phyloP scores from a whole-genome alignment of 2,329 filamentous ascomycete species.

The Neonectria coccinea region DNA sequence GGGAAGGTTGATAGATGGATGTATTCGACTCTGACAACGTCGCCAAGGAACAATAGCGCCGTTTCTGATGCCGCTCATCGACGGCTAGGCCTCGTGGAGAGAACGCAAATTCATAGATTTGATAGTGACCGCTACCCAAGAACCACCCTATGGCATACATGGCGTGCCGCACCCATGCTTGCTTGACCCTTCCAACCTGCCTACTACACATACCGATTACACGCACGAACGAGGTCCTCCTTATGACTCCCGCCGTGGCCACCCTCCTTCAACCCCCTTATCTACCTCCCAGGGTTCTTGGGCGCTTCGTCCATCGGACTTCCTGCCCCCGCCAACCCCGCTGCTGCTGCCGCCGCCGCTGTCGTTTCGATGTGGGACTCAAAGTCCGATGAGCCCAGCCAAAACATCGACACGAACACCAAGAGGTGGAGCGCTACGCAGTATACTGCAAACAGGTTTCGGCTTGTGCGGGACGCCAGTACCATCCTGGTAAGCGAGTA shows the following conservation, averaged over 20 bases:
- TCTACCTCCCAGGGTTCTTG: conserved; percentile 43
- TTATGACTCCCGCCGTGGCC: conserved; percentile 23
- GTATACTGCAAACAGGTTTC: conserved; percentile 94
- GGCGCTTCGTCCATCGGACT: conserved; percentile 45
- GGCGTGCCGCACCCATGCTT: conserved; percentile 1
- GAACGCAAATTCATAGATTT: conserved; percentile 2
- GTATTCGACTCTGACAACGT: not conserved
- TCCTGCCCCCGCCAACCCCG: conserved; percentile 26
- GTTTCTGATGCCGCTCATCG: conserved; percentile 18
- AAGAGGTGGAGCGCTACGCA: conserved; percentile 89
- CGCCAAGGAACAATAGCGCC: conserved; percentile 12
- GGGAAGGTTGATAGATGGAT: not conserved
- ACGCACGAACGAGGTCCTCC: conserved; percentile 10
- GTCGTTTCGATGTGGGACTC: conserved; percentile 70
- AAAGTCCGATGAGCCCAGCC: conserved; percentile 77
- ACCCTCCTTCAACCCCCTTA: conserved; percentile 13
- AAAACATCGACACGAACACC: conserved; percentile 88
- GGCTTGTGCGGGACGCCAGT: conserved; percentile 86
- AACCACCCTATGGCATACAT: conserved; percentile 6
- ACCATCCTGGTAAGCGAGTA: conserved; percentile 93
- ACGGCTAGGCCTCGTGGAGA: not conserved
- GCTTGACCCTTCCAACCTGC: conserved; percentile 3
- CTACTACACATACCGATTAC: conserved; percentile 18
- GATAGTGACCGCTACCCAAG: conserved; percentile 21
- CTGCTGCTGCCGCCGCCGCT: conserved; percentile 58